A percentile compares a stretch with the other conserved stretches of the same genome.
These are phyloP conservation scores for Phytophthora capsici DNA, from an alignment of 352 stramenopile species.

Conservation along the genomic window DNA sequence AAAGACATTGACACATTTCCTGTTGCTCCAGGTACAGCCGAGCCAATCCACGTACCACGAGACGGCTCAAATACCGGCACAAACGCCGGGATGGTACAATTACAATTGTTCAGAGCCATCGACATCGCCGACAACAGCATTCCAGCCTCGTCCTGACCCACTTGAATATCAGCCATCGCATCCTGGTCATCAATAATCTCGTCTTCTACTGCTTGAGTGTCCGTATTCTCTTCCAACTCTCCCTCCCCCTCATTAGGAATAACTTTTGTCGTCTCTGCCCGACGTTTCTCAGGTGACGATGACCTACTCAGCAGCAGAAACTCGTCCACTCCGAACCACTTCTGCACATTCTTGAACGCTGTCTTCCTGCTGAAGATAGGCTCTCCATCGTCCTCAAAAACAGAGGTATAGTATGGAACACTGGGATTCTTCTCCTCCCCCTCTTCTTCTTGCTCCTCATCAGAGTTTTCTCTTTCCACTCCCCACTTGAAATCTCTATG, in stretches of 20 bases:
- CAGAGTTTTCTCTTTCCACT: not conserved
- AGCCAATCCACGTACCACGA: constrained; percentile 70
- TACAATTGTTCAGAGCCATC: constrained; percentile 80
- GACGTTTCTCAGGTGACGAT: constrained; percentile 11
- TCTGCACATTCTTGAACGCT: constrained; percentile 51
- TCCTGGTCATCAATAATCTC: constrained; percentile 23
- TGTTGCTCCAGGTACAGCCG: constrained; percentile 67
- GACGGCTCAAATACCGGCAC: constrained; percentile 64
- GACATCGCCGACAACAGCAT: constrained; percentile 75
- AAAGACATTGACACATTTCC: constrained; percentile 82
- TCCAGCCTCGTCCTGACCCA: constrained; percentile 73
- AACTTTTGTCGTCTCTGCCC: constrained; percentile 19
- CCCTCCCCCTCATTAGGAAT: not conserved
- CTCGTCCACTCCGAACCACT: constrained; percentile 78
- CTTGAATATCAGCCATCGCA: constrained; percentile 40
- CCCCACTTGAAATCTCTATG: constrained; percentile 52
- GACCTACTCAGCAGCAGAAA: constrained; percentile 67
- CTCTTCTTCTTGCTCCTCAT: not conserved
- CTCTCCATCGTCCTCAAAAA: constrained; percentile 31
- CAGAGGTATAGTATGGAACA: constrained; percentile 18
- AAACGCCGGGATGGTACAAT: constrained; percentile 84
- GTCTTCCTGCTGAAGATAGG: constrained; percentile 30
- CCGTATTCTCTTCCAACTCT: not conserved
- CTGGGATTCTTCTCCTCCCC: not conserved
- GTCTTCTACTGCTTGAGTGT: not conserved